These are phyloP conservation scores for Trichoderma sp. DNA, from an alignment of 2,329 filamentous ascomycete genomes.

Conservation along the genomic window DNA sequence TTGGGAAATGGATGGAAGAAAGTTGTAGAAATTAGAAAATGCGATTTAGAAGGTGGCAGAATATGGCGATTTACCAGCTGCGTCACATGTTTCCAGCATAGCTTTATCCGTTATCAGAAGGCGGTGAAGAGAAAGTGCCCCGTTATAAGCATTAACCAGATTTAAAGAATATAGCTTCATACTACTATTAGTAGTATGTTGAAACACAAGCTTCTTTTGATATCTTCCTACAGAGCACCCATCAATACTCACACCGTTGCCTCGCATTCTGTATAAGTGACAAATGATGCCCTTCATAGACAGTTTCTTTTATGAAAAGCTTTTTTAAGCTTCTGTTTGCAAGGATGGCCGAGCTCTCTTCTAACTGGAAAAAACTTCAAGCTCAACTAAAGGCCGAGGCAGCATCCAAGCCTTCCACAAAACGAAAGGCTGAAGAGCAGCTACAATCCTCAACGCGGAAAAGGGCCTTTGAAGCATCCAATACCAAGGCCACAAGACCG, in stretches of 20 bases:
- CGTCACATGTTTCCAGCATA: background rate
- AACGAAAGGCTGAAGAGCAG: conserved; percentile 41
- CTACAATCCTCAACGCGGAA: conserved; percentile 30
- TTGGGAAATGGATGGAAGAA: conserved; percentile 13
- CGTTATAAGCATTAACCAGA: background rate
- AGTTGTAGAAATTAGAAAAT: background rate
- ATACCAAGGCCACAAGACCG: conserved; percentile 1
- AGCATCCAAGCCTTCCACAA: conserved; percentile 36
- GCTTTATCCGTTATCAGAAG: background rate
- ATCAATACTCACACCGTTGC: background rate
- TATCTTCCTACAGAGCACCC: background rate
- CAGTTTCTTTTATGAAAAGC: background rate
- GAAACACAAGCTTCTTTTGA: background rate
- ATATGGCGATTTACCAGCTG: background rate
- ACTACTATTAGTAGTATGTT: no score
- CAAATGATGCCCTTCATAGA: background rate
- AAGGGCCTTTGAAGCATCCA: conserved; percentile 25
- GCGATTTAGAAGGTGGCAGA: conserved; percentile 14
- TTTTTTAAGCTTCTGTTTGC: background rate
- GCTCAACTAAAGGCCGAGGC: conserved; percentile 53
- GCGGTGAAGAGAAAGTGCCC: conserved; percentile 1
- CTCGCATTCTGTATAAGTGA: background rate
- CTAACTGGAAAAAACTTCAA: conserved; percentile 79
- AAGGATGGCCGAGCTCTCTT: conserved; percentile 50
- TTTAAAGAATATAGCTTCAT: background rate